phyloP scores from a whole-genome alignment of 2,329 filamentous ascomycete species.

The Aureobasidium sp. region DNA sequence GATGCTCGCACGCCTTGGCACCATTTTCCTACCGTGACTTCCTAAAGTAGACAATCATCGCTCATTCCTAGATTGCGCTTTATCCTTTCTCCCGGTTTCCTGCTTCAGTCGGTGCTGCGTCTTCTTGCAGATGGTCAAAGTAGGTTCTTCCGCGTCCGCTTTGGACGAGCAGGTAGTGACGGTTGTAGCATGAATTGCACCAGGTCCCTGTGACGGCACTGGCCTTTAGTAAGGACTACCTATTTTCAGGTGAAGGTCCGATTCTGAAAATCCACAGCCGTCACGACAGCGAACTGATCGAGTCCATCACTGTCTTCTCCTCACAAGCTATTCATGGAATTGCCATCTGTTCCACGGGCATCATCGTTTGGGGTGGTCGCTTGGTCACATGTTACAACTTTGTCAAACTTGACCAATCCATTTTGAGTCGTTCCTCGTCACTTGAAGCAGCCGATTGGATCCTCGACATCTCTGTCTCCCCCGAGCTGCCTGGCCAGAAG shows the following conservation, averaged over 20 bases:
- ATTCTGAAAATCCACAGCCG: conserved; percentile 34
- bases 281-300: conserved; percentile 21
- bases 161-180: background rate
- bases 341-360: conserved; percentile 34
- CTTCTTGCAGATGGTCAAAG: conserved; percentile 5
- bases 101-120: background rate
- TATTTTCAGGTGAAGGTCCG: conserved; percentile 40
- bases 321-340: conserved; percentile 72
- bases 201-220: conserved; percentile 40
- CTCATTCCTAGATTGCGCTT: background rate
- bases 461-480: conserved; percentile 52
- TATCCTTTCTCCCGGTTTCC: background rate
- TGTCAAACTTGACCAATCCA: background rate
- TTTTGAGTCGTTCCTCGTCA: background rate
- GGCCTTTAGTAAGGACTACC: conserved; percentile 30
- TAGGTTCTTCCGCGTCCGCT: background rate
- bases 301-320: conserved; percentile 49
- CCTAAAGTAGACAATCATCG: background rate
- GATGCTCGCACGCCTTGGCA: background rate
- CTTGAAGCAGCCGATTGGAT: conserved; percentile 59
- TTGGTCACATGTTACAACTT: conserved; percentile 34
- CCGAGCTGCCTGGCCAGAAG: conserved; percentile 25
- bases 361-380: conserved; percentile 66
- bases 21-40: background rate
- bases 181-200: conserved; percentile 26